Evolutionary conservation across 306 rosid genomes (phyloP).

Genomic region (Cucumis sativus): DNA sequence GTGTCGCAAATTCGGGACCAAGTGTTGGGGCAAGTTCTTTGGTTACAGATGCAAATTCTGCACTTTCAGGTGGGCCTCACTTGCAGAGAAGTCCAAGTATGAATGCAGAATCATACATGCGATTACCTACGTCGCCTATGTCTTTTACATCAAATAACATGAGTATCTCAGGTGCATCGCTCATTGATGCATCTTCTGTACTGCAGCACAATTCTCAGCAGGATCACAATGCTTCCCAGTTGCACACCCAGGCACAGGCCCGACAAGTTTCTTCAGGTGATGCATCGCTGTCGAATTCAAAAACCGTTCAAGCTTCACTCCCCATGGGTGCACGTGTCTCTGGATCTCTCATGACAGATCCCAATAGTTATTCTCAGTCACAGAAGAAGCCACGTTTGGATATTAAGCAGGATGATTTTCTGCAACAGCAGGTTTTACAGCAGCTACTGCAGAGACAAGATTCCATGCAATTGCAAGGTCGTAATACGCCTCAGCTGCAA

Average conservation of each 20-base stretch:
- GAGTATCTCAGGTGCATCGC: constrained; percentile 79
- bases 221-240: constrained; percentile 53
- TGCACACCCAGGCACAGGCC: constrained; percentile 45
- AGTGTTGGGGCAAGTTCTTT: constrained; percentile 94
- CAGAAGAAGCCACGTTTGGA: constrained; percentile 74
- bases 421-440: constrained; percentile 14
- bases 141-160: constrained; percentile 85
- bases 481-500: constrained; percentile 11
- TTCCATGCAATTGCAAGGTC: constrained; percentile 14
- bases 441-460: constrained; percentile 16
- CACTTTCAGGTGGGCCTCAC: constrained; percentile 73
- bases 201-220: constrained; percentile 78
- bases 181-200: constrained; percentile 77
- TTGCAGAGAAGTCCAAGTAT: constrained; percentile 94
- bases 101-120: constrained; percentile 70
- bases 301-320: constrained; percentile 34
- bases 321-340: constrained; percentile 47
- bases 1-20: constrained; percentile 80
- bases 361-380: constrained; percentile 47
- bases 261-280: constrained; percentile 62
- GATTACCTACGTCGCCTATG: constrained; percentile 83
- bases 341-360: constrained; percentile 60
- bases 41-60: constrained; percentile 97
- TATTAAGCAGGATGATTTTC: constrained; percentile 65
- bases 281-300: constrained; percentile 40